Percentiles rank a stretch among this genome's conserved stretches.
Conservation (phyloP, 1,284 basidiomycete species). For the Melampsora larici-populina region DNA sequence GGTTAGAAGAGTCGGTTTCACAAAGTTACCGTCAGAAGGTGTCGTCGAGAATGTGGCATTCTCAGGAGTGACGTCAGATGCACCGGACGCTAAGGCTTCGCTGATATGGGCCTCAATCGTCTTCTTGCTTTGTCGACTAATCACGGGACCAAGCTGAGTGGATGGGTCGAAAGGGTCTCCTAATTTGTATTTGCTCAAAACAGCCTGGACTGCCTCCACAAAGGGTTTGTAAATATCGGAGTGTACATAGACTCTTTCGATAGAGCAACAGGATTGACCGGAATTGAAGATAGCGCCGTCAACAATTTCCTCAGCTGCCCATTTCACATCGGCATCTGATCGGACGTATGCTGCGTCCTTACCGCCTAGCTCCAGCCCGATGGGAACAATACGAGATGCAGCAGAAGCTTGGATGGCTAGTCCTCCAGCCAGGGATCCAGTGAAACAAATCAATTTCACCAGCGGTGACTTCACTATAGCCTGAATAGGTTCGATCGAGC, state of each 20-base stretch:
- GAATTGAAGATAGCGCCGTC: constrained; percentile 97
- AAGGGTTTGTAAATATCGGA: constrained; percentile 76
- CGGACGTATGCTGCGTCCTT: constrained; percentile 95
- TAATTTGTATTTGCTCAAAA: constrained; percentile 63
- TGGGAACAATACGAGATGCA: constrained; percentile 61
- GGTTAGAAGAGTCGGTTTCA: constrained; percentile 81
- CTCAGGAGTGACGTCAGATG: constrained; percentile 70
- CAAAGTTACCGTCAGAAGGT: constrained; percentile 65
- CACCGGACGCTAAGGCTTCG: constrained; percentile 75
- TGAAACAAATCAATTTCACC: constrained; percentile 82
- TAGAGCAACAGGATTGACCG: constrained; percentile 82
- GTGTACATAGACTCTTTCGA: constrained; percentile 92
- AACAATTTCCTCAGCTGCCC: constrained; percentile 77
- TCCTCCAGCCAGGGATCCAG: constrained; percentile 68
- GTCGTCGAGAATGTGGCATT: constrained; percentile 66
- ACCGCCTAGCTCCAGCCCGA: constrained; percentile 72
- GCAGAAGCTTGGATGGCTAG: constrained; percentile 67
- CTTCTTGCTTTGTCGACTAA: constrained; percentile 76
- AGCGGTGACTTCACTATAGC: constrained; percentile 66
- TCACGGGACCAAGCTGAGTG: constrained; percentile 83
- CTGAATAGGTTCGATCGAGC: constrained; percentile 59
- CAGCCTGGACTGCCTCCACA: constrained; percentile 55
- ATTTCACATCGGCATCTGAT: constrained; percentile 76
- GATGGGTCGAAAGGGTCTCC: constrained; percentile 74
- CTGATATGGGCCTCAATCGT: constrained; percentile 78